Conservation (phyloP, 345 rosid species). For the Boechera stricta region DNA sequence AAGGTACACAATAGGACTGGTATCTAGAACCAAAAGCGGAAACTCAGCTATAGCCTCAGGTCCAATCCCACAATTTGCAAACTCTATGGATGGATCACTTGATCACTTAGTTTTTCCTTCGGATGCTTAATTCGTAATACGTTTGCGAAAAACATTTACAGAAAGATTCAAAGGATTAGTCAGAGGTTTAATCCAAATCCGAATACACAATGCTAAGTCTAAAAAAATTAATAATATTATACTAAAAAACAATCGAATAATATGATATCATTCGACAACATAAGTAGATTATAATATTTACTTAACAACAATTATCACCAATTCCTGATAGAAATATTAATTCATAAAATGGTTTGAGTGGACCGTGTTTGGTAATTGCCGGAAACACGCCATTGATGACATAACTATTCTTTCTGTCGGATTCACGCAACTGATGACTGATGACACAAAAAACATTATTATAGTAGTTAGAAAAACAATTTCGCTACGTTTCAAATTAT, state of each 20-base stretch:
- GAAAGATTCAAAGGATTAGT: neutral
- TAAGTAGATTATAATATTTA: neutral
- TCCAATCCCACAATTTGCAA: neutral
- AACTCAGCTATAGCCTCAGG: neutral
- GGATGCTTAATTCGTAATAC: neutral
- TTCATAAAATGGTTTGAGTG: constrained; percentile 12
- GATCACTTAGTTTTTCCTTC: neutral
- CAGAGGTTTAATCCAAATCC: neutral
- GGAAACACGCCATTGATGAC: constrained; percentile 38
- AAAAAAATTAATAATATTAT: neutral
- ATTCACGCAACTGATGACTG: too few species aligned
- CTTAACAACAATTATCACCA: neutral
- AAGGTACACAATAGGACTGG: neutral
- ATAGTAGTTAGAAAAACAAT: too few species aligned
- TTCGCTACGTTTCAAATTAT: too few species aligned
- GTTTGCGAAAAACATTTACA: neutral
- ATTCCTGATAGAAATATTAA: neutral
- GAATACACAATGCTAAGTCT: neutral
- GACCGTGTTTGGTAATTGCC: constrained; percentile 40
- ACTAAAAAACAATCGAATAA: constrained; percentile 13
- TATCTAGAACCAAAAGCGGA: neutral
- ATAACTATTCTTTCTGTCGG: constrained; percentile 14
- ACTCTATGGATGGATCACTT: neutral
- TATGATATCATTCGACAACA: constrained; percentile 14
- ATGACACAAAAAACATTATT: too few species aligned